Percentiles rank a stretch among this genome's conserved stretches.
Evolutionary conservation across 805 yeast genomes (phyloP).

Genomic region (Isabelozyma pseudorhagii): DNA sequence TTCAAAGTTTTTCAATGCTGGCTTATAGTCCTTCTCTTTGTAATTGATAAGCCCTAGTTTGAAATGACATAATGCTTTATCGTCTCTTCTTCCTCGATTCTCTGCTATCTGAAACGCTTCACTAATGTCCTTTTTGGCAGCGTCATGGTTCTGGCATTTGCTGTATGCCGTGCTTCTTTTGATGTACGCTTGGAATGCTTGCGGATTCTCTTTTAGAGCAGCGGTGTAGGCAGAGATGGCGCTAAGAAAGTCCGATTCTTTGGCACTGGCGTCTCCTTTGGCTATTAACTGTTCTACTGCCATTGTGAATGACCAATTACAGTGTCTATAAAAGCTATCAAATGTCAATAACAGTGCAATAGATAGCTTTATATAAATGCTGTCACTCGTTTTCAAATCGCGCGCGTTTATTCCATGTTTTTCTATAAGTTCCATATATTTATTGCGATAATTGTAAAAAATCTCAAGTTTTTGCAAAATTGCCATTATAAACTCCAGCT

Average conservation of each 20-base stretch:
- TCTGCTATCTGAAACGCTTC: constrained; percentile 46
- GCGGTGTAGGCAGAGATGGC: constrained; percentile 42
- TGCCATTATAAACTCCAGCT: background rate
- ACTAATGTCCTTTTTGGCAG: constrained; percentile 45
- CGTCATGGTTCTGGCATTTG: constrained; percentile 44
- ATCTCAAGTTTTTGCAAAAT: background rate
- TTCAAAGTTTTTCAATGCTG: constrained; percentile 40
- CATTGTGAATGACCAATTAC: constrained; percentile 16
- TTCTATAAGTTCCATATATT: background rate
- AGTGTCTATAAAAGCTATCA: too few relatives aligned
- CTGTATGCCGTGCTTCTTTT: constrained; percentile 50
- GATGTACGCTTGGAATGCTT: constrained; percentile 44
- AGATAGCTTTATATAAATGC: background rate
- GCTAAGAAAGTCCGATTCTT: constrained; percentile 33
- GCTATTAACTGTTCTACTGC: constrained; percentile 35
- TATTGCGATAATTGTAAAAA: background rate
- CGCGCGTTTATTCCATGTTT: background rate
- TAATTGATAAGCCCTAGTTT: constrained; percentile 46
- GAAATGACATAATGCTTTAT: constrained; percentile 47
- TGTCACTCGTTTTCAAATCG: background rate
- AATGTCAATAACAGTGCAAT: background rate
- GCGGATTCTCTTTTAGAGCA: constrained; percentile 41
- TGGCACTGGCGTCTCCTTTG: constrained; percentile 30
- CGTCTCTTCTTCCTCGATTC: constrained; percentile 42
- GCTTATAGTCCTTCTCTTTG: constrained; percentile 36